Conservation (phyloP, 2,329 filamentous ascomycete genomes). For the Aspergillus oerlinghausenensis region DNA sequence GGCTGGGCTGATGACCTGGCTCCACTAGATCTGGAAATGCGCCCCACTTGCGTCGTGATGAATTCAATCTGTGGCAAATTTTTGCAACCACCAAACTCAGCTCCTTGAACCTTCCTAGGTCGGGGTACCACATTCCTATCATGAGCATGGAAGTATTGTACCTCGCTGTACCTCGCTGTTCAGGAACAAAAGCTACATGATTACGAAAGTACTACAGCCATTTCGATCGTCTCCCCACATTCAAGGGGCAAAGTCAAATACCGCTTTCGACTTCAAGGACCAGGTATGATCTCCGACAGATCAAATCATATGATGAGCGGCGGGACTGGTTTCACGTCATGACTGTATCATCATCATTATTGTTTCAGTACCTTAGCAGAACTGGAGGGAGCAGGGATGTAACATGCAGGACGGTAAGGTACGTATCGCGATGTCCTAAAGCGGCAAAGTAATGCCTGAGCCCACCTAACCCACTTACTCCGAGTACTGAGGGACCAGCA, state of each 20-base stretch:
- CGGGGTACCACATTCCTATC: too few species aligned
- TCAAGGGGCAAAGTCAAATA: neutral
- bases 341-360: too few species aligned
- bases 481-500: neutral
- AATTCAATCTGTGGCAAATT: neutral
- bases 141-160: too few species aligned
- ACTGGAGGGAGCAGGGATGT: too few species aligned
- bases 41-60: neutral
- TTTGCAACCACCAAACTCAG: neutral
- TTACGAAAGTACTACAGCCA: neutral
- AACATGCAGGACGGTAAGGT: neutral
- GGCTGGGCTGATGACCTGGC: neutral
- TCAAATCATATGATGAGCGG: neutral
- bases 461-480: too few species aligned
- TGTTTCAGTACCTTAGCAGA: too few species aligned
- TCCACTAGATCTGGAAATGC: neutral
- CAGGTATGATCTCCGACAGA: neutral
- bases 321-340: neutral
- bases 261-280: neutral
- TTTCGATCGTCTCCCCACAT: neutral
- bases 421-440: neutral
- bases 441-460: neutral
- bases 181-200: neutral
- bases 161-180: neutral
- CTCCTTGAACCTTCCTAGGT: neutral